These are phyloP conservation scores for Entomortierella beljakovae DNA, from an alignment of 192 early-diverging fungal genomes.

Conservation along the genomic window DNA sequence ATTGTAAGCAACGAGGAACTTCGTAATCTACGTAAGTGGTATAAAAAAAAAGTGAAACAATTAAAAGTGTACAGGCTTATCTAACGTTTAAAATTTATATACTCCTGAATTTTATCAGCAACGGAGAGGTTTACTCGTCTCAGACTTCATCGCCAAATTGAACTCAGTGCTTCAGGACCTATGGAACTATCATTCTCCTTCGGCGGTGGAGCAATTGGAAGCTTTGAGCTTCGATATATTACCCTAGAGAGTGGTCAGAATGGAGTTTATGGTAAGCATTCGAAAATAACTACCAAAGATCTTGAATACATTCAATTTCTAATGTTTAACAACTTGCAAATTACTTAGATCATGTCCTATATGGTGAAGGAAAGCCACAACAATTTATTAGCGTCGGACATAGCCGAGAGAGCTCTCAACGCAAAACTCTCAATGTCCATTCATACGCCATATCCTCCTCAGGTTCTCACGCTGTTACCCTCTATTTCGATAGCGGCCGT, in stretches of 20 bases:
- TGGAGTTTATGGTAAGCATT: slow-evolving; percentile 8
- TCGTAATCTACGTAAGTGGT: slow-evolving; percentile 13
- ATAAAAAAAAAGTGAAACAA: background rate
- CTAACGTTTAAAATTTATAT: background rate
- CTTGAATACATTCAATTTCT: background rate
- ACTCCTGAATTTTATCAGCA: background rate
- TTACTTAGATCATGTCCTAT: slow-evolving; percentile 19
- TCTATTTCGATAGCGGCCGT: slow-evolving; percentile 9
- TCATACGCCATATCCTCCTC: slow-evolving; percentile 14
- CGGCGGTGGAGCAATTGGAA: slow-evolving; percentile 7
- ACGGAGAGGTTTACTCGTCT: slow-evolving; percentile 16
- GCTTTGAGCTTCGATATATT: slow-evolving; percentile 15
- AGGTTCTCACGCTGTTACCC: slow-evolving; percentile 16
- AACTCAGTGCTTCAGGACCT: slow-evolving; percentile 13
- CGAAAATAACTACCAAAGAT: background rate
- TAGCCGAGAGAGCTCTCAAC: background rate
- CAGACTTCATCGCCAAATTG: slow-evolving; percentile 21
- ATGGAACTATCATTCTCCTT: slow-evolving; percentile 21
- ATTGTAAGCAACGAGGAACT: slow-evolving; percentile 12
- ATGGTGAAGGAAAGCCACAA: slow-evolving; percentile 27
- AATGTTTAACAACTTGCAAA: background rate
- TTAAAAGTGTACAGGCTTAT: too few relatives aligned
- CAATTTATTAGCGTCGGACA: slow-evolving; percentile 20
- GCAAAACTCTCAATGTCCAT: slow-evolving; percentile 8
- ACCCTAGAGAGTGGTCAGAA: slow-evolving; percentile 9